A percentile compares a stretch with the other conserved stretches of the same genome.
phyloP scores from a whole-genome alignment of 768 basidiomycete species.

The Suillus cothurnatus region DNA sequence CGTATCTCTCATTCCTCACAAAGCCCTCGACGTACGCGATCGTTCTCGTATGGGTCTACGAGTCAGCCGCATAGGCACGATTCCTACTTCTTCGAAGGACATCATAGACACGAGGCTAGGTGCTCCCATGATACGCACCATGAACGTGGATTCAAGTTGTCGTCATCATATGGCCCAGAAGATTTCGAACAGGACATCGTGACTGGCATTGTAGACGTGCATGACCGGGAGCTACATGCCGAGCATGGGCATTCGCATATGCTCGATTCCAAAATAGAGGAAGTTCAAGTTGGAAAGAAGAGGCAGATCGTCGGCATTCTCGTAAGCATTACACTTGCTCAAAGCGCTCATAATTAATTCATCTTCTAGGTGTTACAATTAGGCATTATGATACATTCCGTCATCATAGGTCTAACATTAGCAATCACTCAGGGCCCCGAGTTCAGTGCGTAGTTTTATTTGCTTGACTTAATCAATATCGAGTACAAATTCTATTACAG shows the following conservation, averaged over 20 bases:
- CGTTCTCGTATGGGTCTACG: constrained; percentile 25
- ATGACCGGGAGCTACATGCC: not conserved
- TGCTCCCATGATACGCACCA: constrained; percentile 31
- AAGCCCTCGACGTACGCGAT: not conserved
- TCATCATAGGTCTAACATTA: constrained; percentile 80
- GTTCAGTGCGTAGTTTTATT: constrained; percentile 54
- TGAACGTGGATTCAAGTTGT: constrained; percentile 24
- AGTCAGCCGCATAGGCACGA: constrained; percentile 7
- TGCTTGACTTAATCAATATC: not conserved
- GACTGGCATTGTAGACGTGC: constrained; percentile 4
- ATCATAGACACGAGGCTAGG: constrained; percentile 37
- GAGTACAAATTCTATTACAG: constrained; percentile 34
- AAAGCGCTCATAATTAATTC: not conserved
- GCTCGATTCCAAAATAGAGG: constrained; percentile 19
- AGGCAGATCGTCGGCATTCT: constrained; percentile 76
- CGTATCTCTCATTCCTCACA: constrained; percentile 10
- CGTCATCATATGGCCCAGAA: constrained; percentile 24
- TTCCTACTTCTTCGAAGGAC: constrained; percentile 33
- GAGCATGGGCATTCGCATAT: constrained; percentile 15
- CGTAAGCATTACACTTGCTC: constrained; percentile 35
- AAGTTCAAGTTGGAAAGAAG: constrained; percentile 47
- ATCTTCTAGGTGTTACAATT: constrained; percentile 68
- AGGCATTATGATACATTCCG: constrained; percentile 83
- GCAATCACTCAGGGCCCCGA: constrained; percentile 69
- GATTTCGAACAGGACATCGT: constrained; percentile 5